These are phyloP conservation scores for Thelephora ganbajun DNA, from an alignment of 768 basidiomycete genomes.

Conservation along the genomic window DNA sequence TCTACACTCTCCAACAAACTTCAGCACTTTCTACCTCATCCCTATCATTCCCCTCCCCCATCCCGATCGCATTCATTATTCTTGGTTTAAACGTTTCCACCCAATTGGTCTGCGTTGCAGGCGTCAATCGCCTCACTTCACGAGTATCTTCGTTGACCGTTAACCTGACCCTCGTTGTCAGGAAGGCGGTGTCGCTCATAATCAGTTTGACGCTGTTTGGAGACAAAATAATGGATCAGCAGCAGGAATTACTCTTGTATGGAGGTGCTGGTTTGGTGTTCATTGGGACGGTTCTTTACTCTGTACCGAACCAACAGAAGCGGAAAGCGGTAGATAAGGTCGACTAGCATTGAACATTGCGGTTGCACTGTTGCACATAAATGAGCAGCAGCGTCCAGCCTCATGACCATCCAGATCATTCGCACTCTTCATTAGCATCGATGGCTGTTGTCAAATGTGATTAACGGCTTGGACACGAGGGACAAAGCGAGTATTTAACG, in stretches of 20 bases:
- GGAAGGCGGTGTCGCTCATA: constrained; percentile 66
- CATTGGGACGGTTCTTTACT: constrained; percentile 58
- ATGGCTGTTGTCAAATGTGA: no score
- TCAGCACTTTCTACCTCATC: constrained; percentile 17
- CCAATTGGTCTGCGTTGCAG: constrained; percentile 73
- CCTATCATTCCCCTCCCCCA: constrained; percentile 18
- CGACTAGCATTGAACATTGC: no score
- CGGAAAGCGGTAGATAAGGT: no score
- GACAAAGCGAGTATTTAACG: no score
- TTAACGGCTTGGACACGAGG: no score
- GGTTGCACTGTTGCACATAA: no score
- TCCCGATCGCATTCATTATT: constrained; percentile 50
- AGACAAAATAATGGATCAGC: constrained; percentile 11
- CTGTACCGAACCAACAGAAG: constrained; percentile 15
- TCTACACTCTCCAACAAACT: constrained; percentile 19
- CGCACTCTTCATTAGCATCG: no score
- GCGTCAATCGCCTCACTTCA: constrained; percentile 77
- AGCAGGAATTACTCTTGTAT: constrained; percentile 41
- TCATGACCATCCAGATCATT: no score
- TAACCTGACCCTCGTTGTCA: constrained; percentile 66
- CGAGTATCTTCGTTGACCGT: constrained; percentile 64
- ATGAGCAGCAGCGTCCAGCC: no score
- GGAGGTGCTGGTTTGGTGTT: constrained; percentile 54
- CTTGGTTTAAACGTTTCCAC: constrained; percentile 70
- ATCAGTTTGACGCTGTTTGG: constrained; percentile 49